Conservation (phyloP, 2,329 filamentous ascomycete genomes). For the Diaporthe sp. region DNA sequence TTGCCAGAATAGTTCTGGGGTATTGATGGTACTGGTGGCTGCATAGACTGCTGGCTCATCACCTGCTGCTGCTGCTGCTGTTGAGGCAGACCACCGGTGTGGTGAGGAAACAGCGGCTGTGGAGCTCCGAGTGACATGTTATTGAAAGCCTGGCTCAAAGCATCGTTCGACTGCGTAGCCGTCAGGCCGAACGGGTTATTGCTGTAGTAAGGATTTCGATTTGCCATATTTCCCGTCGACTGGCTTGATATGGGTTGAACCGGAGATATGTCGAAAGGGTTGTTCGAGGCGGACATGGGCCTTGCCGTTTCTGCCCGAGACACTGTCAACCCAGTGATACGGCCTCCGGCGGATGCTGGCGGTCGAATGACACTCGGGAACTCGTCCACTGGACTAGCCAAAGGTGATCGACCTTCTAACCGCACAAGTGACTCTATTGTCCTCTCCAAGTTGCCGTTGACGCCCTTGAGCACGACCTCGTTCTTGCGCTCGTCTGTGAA, state of each 20-base stretch:
- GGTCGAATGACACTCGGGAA: conserved; percentile 51
- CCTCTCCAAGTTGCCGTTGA: conserved; percentile 87
- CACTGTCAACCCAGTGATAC: conserved; percentile 45
- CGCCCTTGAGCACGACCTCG: conserved; percentile 82
- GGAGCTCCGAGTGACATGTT: conserved; percentile 75
- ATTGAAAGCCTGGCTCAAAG: conserved; percentile 79
- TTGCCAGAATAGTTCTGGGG: conserved; percentile 57
- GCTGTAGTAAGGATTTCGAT: conserved; percentile 69
- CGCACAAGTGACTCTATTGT: conserved; percentile 88
- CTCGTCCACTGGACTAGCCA: conserved; percentile 37
- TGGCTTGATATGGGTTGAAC: conserved; percentile 74
- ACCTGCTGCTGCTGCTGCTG: conserved; percentile 58
- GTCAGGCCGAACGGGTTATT: conserved; percentile 77
- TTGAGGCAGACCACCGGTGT: conserved; percentile 74
- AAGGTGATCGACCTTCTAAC: conserved; percentile 71
- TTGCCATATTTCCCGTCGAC: conserved; percentile 73
- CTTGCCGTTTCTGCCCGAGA: conserved; percentile 41
- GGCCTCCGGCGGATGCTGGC: conserved; percentile 53
- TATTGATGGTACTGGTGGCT: conserved; percentile 58
- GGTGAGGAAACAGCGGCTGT: conserved; percentile 78
- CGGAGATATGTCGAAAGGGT: conserved; percentile 76
- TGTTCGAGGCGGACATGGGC: conserved; percentile 61
- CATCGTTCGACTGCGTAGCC: conserved; percentile 56
- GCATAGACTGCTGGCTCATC: conserved; percentile 60
- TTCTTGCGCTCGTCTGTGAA: conserved; percentile 89